Base-by-base conservation (phyloP, 257 asterid genomes). In the Hygrophila difformis region DNA sequence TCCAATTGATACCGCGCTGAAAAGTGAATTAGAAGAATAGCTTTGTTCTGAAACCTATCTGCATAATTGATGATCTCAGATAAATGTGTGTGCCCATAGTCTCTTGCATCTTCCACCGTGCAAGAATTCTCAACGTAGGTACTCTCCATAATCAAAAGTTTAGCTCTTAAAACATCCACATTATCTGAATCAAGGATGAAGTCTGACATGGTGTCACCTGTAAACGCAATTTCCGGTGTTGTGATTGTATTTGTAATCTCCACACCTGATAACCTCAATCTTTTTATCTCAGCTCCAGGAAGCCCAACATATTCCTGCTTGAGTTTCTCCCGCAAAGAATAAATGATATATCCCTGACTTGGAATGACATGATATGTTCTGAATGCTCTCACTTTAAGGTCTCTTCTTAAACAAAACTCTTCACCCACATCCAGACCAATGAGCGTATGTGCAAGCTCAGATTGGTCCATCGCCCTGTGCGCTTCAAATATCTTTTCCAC, bases 401-500 rank as follows among this genome's bases (percentile, higher is more conserved):
- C 96, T 48, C 68, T 78, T 55, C 95, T 71, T 48, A 86, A 54
- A 63, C 16, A 53, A 65, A 77, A 64, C 67, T 86, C 98, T 66
- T 91, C 98, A 46, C 98, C 98, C 71, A 82, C 93, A 65, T 91
- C 93, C 60, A 91, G 77, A 49, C 89, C 95, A 66, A 91, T 61
- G 39, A 91, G 74, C 49, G 77, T 82, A 61, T 86, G 96, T 12
- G 63, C 66, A 45, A 86, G 76, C 70, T 86, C 96, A 2, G 98
- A 82, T 17, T 86, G 88, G 61, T 91, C 96, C 94, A 91, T 91
- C 39, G 75, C 80, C 41, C 95, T 73, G 76, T 91, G 98, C 0
- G 94, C 96, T 69, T 86, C 93, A 60, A 91, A 91, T 55, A 86
- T 64, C 82, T 76, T 86, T 47, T 91, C 93, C 16, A 91, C 95